A percentile compares a stretch with the other conserved stretches of the same genome.
These are phyloP conservation scores for Penicillium antarcticum DNA, from an alignment of 495 filamentous ascomycete species.

Conservation along the genomic window DNA sequence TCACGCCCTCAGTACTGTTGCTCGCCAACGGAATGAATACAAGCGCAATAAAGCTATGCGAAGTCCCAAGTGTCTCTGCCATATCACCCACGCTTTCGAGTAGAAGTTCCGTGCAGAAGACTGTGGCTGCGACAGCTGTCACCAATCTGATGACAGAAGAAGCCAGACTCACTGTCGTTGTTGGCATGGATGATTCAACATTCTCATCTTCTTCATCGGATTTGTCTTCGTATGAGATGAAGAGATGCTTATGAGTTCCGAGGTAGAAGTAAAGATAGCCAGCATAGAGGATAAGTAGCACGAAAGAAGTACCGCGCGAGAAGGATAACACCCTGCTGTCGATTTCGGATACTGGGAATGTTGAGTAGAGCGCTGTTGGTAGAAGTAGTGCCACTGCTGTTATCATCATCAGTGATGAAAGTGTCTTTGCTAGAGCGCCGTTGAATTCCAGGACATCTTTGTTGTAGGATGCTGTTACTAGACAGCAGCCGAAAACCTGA, in stretches of 20 bases:
- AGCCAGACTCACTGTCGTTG: background rate
- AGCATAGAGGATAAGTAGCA: slow-evolving; percentile 64
- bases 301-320: slow-evolving; percentile 26
- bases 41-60: slow-evolving; percentile 21
- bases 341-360: slow-evolving; percentile 21
- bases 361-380: slow-evolving; percentile 25
- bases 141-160: slow-evolving; percentile 33
- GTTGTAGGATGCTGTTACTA: slow-evolving; percentile 16
- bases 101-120: slow-evolving; percentile 25
- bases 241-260: slow-evolving; percentile 19
- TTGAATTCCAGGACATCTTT: slow-evolving; percentile 52
- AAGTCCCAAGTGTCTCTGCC: slow-evolving; percentile 7
- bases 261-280: slow-evolving; percentile 60
- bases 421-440: slow-evolving; percentile 14
- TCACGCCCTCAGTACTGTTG: slow-evolving; percentile 23
- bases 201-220: slow-evolving; percentile 8
- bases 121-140: slow-evolving; percentile 14
- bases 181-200: background rate
- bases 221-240: slow-evolving; percentile 27
- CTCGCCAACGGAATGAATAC: slow-evolving; percentile 27
- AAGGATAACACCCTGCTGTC: slow-evolving; percentile 44
- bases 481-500: slow-evolving; percentile 18
- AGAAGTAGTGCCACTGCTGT: slow-evolving; percentile 18
- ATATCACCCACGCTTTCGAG: slow-evolving; percentile 18
- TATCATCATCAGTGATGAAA: slow-evolving; percentile 24